phyloP scores from a whole-genome alignment of 2,329 filamentous ascomycete species.

The Pyrenophora graminea region DNA sequence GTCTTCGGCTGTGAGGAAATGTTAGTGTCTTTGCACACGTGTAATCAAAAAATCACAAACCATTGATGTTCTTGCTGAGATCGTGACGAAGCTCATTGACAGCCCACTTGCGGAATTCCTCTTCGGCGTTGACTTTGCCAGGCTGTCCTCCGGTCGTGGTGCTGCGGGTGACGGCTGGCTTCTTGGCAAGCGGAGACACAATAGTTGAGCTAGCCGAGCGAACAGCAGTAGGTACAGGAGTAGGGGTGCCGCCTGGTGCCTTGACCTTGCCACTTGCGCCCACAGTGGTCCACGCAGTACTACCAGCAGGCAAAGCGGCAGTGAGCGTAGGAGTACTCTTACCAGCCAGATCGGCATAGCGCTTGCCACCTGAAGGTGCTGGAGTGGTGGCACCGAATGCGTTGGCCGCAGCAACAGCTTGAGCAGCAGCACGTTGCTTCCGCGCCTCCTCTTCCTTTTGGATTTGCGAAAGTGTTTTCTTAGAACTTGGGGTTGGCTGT shows the following conservation, averaged over 20 bases:
- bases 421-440: conserved; percentile 72
- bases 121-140: conserved; percentile 68
- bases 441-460: conserved; percentile 92
- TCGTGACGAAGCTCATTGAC: conserved; percentile 77
- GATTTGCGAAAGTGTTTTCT: conserved; percentile 94
- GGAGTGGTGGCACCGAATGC: conserved; percentile 52
- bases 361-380: conserved; percentile 66
- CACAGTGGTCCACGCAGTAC: conserved; percentile 86
- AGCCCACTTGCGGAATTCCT: conserved; percentile 95
- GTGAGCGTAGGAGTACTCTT: conserved; percentile 62
- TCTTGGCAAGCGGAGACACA: conserved; percentile 52
- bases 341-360: conserved; percentile 91
- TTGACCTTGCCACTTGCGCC: conserved; percentile 93
- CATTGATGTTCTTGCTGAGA: conserved; percentile 68
- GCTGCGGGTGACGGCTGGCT: conserved; percentile 58
- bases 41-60: conserved; percentile 50
- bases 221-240: conserved; percentile 52
- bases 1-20: conserved; percentile 64
- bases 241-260: conserved; percentile 64
- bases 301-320: conserved; percentile 49
- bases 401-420: conserved; percentile 53
- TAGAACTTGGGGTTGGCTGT: conserved; percentile 53
- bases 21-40: conserved; percentile 19
- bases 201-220: conserved; percentile 54
- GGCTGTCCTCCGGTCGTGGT: conserved; percentile 50